Percentiles rank a stretch among this genome's conserved stretches.
These are phyloP conservation scores for Lachancea sp. DNA, from an alignment of 805 yeast genomes.

Conservation along the genomic window DNA sequence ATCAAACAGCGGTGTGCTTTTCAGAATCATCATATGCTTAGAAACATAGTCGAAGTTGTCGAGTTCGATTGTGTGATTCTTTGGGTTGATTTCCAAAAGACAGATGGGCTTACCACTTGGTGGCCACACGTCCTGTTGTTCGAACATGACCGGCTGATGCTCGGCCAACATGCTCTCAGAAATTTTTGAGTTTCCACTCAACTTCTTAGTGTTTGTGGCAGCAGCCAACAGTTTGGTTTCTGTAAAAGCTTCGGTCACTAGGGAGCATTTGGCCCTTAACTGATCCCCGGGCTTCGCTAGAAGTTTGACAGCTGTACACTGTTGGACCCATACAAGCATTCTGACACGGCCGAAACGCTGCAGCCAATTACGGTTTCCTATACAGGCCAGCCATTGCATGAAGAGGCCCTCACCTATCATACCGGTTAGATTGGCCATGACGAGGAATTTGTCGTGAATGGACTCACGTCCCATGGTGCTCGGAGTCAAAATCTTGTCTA, in stretches of 20 bases:
- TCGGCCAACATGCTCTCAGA: conserved; percentile 11
- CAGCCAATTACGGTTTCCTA: conserved; percentile 67
- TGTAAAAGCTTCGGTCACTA: conserved; percentile 59
- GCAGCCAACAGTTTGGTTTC: conserved; percentile 61
- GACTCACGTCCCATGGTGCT: conserved; percentile 32
- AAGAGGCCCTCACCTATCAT: conserved; percentile 56
- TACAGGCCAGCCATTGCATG: conserved; percentile 69
- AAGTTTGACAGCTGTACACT: conserved; percentile 54
- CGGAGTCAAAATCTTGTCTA: conserved; percentile 40
- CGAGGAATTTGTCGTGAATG: conserved; percentile 48
- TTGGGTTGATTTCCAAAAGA: conserved; percentile 53
- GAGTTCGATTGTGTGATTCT: conserved; percentile 37
- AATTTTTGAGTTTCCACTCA: conserved; percentile 15
- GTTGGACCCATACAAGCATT: conserved; percentile 63
- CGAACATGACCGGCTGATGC: conserved; percentile 30
- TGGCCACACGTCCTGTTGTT: conserved; percentile 26
- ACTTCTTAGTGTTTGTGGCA: conserved; percentile 23
- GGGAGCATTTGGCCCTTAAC: conserved; percentile 54
- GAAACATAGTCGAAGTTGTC: conserved; percentile 64
- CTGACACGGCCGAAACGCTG: conserved; percentile 67
- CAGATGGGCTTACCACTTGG: conserved; percentile 39
- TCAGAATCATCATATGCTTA: conserved; percentile 49
- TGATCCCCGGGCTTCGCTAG: conserved; percentile 47
- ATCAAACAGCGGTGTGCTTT: conserved; percentile 39
- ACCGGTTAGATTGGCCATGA: conserved; percentile 53